A percentile compares a stretch with the other conserved stretches of the same genome.
Evolutionary conservation across 2,329 filamentous ascomycete species (phyloP).

Genomic region (Eutypella sp.): DNA sequence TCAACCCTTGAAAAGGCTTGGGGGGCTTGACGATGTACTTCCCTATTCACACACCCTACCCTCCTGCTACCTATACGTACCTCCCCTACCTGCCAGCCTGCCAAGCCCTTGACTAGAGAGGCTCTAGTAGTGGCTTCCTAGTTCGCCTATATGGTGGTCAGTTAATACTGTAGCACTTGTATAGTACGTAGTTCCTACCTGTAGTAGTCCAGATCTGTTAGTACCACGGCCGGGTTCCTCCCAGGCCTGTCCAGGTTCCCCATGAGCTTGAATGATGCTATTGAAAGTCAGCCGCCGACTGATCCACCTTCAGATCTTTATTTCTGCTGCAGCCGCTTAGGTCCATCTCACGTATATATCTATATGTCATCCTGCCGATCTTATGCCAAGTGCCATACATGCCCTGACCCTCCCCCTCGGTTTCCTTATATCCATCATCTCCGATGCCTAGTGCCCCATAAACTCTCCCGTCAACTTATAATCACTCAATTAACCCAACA

Average conservation of each 20-base stretch:
- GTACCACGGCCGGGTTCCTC: background rate
- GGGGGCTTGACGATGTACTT: background rate
- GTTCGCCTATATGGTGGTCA: no score
- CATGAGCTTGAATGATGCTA: constrained; percentile 1
- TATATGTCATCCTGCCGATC: background rate
- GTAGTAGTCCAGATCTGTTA: background rate
- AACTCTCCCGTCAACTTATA: background rate
- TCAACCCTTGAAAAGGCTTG: background rate
- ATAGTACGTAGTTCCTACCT: no score
- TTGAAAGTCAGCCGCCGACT: background rate
- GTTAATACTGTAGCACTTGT: no score
- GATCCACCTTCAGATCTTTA: background rate
- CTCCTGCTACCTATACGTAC: background rate
- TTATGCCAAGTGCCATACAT: background rate
- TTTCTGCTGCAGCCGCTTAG: background rate
- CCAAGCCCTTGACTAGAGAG: background rate
- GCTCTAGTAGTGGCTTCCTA: no score
- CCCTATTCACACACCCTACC: background rate
- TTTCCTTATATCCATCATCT: background rate
- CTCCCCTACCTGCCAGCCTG: no score
- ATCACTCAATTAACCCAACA: background rate
- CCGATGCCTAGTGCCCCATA: background rate
- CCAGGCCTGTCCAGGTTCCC: background rate
- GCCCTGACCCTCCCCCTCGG: background rate
- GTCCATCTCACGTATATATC: background rate